Conservation (phyloP, 768 basidiomycete genomes). For the Rickenella mellea region DNA sequence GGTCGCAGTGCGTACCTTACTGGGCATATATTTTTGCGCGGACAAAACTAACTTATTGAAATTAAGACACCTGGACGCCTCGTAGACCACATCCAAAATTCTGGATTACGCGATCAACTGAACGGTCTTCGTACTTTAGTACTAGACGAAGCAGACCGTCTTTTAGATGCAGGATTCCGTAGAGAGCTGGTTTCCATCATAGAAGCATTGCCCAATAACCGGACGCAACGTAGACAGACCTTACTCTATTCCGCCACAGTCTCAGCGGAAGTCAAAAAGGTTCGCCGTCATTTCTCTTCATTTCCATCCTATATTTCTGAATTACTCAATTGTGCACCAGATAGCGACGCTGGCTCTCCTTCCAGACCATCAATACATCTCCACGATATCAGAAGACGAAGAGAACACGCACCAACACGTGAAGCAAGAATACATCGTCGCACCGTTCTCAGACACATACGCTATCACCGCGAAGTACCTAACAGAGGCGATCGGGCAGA, state of each 20-base stretch:
- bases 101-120: too few species aligned
- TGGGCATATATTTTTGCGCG: too few species aligned
- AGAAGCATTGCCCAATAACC: constrained; percentile 50
- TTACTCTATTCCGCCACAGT: constrained; percentile 90
- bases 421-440: constrained; percentile 72
- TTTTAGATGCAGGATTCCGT: constrained; percentile 89
- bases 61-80: neutral
- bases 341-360: too few species aligned
- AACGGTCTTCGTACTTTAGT: constrained; percentile 45
- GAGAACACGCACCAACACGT: constrained; percentile 66
- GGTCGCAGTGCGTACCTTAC: constrained; percentile 53
- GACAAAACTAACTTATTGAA: neutral
- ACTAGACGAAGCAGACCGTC: constrained; percentile 86
- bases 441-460: constrained; percentile 50
- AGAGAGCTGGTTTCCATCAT: constrained; percentile 73
- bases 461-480: constrained; percentile 74
- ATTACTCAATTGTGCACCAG: constrained; percentile 45
- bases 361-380: constrained; percentile 65
- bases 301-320: too few species aligned
- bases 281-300: constrained; percentile 54
- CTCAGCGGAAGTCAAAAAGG: constrained; percentile 56
- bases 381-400: constrained; percentile 54
- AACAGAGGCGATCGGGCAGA: constrained; percentile 82
- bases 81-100: too few species aligned
- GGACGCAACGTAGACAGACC: constrained; percentile 64